Base-by-base conservation (phyloP, 305 asterid species). In the Fraxinus sp. region DNA sequence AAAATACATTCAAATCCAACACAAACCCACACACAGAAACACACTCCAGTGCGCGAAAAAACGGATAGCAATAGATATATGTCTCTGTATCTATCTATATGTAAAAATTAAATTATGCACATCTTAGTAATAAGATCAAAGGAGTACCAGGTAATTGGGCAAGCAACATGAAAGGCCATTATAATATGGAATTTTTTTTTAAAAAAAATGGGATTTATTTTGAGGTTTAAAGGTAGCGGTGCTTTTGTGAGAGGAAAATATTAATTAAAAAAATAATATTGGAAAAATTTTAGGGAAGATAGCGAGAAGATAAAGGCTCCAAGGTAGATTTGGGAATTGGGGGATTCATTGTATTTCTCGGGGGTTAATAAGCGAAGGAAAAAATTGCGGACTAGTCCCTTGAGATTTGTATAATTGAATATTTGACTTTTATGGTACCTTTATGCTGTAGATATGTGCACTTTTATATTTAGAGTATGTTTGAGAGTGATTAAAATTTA, bases 91-190 rank as follows among this genome's bases (percentile, higher is more conserved):
- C 52, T 78, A 75, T 74, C 49, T 20, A 7, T 18, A 2, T 5
- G 39, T 33, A 11, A 55, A 77, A 79, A 86, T 73, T 70, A 18
- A 84, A 79, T 68, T 11, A n/a, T 80, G 41, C 73, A 78, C 73
- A 78, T 83, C 16, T 46, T 57, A 72, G 79, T 64, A 80, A 64
- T 18, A 82, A 75, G 85, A 70, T 83, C 83, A 16, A 71, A 33
- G 75, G 73, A 35, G 81, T 77, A 94, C 98, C 98, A 95, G 85
- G 98, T 95, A 91, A 95, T 95, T 90, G 98, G 98, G 88, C 98
- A 95, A 87, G 97, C 94, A 80, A 93, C 97, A 83, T 95, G 98
- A 90, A 95, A 92, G 86, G 95, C 95, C 97, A 90, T 92, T 84
- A 64, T 81, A 85, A 84, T 80, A 71, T 72, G 74, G 66, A 26